Evolutionary conservation across 1,139 yeast genomes (phyloP), one percentile per base, ranked within the genome.

Genomic region (Pichia sp.): DNA sequence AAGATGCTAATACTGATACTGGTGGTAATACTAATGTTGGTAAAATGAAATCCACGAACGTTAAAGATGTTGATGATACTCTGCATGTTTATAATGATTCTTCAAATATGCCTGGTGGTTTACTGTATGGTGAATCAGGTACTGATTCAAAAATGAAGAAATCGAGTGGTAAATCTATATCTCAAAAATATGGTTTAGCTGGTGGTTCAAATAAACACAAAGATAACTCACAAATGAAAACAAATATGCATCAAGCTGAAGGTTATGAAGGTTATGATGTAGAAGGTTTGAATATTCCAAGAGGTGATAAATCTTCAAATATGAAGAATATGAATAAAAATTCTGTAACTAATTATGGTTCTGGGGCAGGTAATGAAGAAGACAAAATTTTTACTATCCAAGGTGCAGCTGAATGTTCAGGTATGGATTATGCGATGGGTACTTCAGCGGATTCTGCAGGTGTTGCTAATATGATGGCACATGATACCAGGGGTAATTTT

Each of bases 51-150:
- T 27, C 18, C 18, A 33, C 14, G 7, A 22, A 45, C n/a, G 43
- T 25, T 29, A 18, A 45, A 18, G 18, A 39, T 47, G 50, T 22
- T 4, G 38, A 34, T 18, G 28, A 31, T 28, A 22, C 36, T 16
- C 28, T 38, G 36, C 13, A 30, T 18, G 28, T 22, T 5, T 19
- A n/a, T 19, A 8, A 29, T 13, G 42, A 38, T 18, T 4, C n/a
- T 16, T 11, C 6, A 10, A 31, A 45, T 11, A 44, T 51, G 47
- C 57, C 55, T 16, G 57, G 54, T 47, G 50, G 46, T 28, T 46
- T 52, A 16, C 25, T 36, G 25, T 36, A 14, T 10, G 41, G 25
- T 10, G 16, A 14, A 6, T 5, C 10, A 5, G 41, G 16, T 19
- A 10, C 46, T 27, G n/a, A 16, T 19, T 14, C n/a, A 3, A 22